These are phyloP conservation scores for Thielaviopsis euricoi DNA, from an alignment of 2,329 filamentous ascomycete genomes.

Conservation along the genomic window DNA sequence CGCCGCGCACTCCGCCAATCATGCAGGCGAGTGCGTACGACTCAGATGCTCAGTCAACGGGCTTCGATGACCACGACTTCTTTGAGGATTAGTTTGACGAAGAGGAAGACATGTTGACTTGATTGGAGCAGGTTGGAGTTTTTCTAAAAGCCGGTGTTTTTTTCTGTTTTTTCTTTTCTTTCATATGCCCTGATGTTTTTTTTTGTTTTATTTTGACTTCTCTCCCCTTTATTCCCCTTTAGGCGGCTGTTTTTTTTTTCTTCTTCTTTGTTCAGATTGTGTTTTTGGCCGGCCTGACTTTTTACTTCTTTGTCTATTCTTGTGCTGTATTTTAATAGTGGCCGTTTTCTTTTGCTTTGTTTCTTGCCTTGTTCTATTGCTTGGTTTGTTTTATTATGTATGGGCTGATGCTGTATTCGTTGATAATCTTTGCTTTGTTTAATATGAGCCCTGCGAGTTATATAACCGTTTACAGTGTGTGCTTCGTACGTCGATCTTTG, in stretches of 20 bases:
- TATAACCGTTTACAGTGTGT: too few relatives aligned
- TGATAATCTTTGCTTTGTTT: too few relatives aligned
- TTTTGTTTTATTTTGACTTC: background rate
- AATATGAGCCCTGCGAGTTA: too few relatives aligned
- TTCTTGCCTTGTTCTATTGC: background rate
- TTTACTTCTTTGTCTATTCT: too few relatives aligned
- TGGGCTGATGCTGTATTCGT: too few relatives aligned
- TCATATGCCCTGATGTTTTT: background rate
- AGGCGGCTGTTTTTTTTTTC: too few relatives aligned
- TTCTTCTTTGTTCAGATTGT: too few relatives aligned
- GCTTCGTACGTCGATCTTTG: too few relatives aligned
- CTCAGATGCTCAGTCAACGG: constrained; percentile 40
- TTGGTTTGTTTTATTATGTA: too few relatives aligned
- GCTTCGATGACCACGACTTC: constrained; percentile 44
- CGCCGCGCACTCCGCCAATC: constrained; percentile 44
- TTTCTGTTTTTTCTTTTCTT: background rate
- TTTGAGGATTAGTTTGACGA: constrained; percentile 30
- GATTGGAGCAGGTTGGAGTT: background rate
- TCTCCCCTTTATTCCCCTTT: too few relatives aligned
- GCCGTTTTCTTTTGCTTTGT: background rate
- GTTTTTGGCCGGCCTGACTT: too few relatives aligned
- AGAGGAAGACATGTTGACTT: background rate
- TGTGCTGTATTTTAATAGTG: too few relatives aligned
- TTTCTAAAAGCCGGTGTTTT: background rate
- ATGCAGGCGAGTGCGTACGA: constrained; percentile 43